Evolutionary conservation across 2,329 filamentous ascomycete genomes (phyloP).

Genomic region (Pseudonectria buxi): DNA sequence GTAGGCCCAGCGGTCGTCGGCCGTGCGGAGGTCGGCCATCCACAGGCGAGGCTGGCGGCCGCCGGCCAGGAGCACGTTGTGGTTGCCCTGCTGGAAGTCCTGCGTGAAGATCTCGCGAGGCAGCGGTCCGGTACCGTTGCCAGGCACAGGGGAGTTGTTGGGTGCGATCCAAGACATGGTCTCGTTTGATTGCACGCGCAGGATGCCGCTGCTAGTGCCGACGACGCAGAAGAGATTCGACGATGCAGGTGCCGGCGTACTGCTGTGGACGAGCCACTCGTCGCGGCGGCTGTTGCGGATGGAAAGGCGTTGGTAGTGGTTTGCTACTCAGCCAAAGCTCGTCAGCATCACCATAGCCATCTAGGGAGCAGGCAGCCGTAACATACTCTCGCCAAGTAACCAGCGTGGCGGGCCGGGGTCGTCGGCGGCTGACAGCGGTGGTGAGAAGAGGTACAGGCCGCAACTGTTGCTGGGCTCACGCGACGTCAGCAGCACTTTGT

Average conservation of each 20-base stretch:
- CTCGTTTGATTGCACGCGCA: constrained; percentile 28
- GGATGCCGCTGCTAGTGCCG: constrained; percentile 42
- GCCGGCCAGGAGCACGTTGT: constrained; percentile 43
- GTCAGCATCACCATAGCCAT: background rate
- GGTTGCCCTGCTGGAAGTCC: constrained; percentile 39
- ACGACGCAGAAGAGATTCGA: constrained; percentile 38
- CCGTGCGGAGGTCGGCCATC: constrained; percentile 38
- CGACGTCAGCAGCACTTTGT: constrained; percentile 38
- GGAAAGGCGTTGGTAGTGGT: constrained; percentile 26
- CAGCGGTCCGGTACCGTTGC: constrained; percentile 6
- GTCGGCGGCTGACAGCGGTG: constrained; percentile 21
- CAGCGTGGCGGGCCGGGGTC: constrained; percentile 27
- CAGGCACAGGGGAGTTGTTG: constrained; percentile 6
- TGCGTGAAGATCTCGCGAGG: constrained; percentile 40
- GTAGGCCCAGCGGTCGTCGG: constrained; percentile 26
- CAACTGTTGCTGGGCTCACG: constrained; percentile 24
- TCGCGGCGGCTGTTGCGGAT: constrained; percentile 19
- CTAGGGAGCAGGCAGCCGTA: background rate
- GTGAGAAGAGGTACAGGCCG: constrained; percentile 33
- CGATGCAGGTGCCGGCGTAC: constrained; percentile 34
- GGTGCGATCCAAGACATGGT: constrained; percentile 29
- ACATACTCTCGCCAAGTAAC: constrained; percentile 32
- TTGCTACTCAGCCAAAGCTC: constrained; percentile 16
- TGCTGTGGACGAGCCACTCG: constrained; percentile 32
- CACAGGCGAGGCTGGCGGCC: constrained; percentile 41